A percentile compares a stretch with the other conserved stretches of the same genome.
Conservation (phyloP, 2,329 filamentous ascomycete species). For the Fusarium continuum region DNA sequence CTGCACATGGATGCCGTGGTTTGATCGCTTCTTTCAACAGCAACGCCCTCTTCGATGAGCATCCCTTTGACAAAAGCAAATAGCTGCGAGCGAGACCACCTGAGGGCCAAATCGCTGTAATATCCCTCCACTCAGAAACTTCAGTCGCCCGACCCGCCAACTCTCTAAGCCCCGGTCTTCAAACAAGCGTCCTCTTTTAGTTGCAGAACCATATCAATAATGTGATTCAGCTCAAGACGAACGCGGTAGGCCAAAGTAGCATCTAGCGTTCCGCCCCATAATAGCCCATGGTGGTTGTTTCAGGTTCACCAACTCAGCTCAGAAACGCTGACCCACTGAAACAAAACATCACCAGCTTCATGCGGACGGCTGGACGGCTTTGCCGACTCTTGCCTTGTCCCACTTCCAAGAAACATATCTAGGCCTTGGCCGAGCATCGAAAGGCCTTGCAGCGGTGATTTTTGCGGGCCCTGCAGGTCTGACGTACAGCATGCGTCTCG, state of each 20-base stretch:
- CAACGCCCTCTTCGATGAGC: constrained; percentile 1
- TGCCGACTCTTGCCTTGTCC: constrained; percentile 13
- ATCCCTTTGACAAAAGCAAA: constrained; percentile 12
- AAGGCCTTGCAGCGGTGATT: constrained; percentile 24
- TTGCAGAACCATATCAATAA: constrained; percentile 20
- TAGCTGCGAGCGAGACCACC: constrained; percentile 2
- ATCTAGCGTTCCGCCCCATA: constrained; percentile 33
- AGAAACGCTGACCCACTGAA: constrained; percentile 35
- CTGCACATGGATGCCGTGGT: constrained; percentile 24
- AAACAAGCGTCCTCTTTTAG: constrained; percentile 31
- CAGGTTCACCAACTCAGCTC: constrained; percentile 37
- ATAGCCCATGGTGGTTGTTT: constrained; percentile 37
- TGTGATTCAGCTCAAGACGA: constrained; percentile 27
- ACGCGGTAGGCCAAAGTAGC: constrained; percentile 15
- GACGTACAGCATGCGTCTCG: constrained; percentile 30
- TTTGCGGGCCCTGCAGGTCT: constrained; percentile 23
- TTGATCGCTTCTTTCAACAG: constrained; percentile 7
- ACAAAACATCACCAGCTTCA: constrained; percentile 40
- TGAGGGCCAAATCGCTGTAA: not conserved
- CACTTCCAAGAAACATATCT: constrained; percentile 29
- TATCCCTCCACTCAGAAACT: not conserved
- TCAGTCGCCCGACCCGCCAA: constrained; percentile 13
- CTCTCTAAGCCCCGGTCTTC: constrained; percentile 23
- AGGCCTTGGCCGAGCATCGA: constrained; percentile 19
- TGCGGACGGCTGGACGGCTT: constrained; percentile 13